Evolutionary conservation across 768 basidiomycete species (phyloP).

Genomic region (Termitomyces bulborhizus): DNA sequence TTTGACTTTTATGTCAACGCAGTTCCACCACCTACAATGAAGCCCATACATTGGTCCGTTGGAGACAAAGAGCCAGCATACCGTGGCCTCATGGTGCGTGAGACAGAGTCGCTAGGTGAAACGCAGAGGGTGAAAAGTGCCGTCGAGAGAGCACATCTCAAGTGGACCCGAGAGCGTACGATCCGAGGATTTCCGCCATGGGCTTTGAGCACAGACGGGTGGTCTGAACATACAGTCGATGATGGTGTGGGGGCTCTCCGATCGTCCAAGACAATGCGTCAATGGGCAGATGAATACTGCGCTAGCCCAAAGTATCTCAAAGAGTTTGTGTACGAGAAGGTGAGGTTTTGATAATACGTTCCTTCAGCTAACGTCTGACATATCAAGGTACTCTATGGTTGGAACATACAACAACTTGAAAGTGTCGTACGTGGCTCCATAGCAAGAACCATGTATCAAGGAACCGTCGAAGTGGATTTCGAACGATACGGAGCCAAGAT

Average conservation of each 20-base stretch:
- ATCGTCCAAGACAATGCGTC: constrained; percentile 57
- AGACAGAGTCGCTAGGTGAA: constrained; percentile 36
- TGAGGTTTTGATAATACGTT: constrained; percentile 17
- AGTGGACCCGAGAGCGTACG: constrained; percentile 38
- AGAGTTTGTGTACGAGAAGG: constrained; percentile 74
- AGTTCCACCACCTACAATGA: constrained; percentile 30
- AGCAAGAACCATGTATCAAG: constrained; percentile 35
- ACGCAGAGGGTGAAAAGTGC: constrained; percentile 28
- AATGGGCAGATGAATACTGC: constrained; percentile 85
- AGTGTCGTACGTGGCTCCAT: constrained; percentile 35
- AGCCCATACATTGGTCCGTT: constrained; percentile 45
- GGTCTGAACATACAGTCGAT: constrained; percentile 12
- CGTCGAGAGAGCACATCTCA: constrained; percentile 35
- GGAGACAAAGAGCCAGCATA: constrained; percentile 54
- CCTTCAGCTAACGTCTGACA: neutral
- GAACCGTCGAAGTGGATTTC: constrained; percentile 45
- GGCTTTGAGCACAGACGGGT: constrained; percentile 20
- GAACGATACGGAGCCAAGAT: constrained; percentile 40
- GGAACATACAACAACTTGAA: constrained; percentile 39
- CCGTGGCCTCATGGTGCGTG: constrained; percentile 48
- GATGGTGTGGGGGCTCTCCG: constrained; percentile 22
- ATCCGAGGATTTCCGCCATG: constrained; percentile 47
- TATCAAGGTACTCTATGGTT: constrained; percentile 36
- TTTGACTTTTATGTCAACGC: constrained; percentile 59
- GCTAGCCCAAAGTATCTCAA: constrained; percentile 64